Conservation (phyloP, 179 eudicot genomes). For the Silene coronaria region DNA sequence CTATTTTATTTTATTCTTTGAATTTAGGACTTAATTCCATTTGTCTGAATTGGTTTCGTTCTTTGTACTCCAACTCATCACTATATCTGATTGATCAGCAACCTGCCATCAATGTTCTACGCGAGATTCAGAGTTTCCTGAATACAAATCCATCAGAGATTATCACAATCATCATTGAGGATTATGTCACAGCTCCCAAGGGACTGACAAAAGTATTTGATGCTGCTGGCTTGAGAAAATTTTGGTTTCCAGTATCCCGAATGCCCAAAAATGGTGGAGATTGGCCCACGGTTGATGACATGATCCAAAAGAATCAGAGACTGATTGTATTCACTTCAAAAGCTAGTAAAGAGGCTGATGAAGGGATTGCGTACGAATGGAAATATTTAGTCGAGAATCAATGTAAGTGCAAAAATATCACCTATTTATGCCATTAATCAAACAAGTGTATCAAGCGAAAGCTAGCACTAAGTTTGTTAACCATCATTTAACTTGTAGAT, state of each 20-base stretch:
- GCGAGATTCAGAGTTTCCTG: conserved; percentile 69
- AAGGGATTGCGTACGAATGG: conserved; percentile 98
- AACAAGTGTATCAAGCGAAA: background rate
- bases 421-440: background rate
- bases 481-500: conserved; percentile 42
- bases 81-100: conserved; percentile 39
- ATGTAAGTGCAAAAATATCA: conserved; percentile 26
- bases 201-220: conserved; percentile 80
- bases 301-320: conserved; percentile 69
- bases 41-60: background rate
- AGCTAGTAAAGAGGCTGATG: conserved; percentile 64
- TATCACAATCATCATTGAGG: conserved; percentile 82
- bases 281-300: conserved; percentile 90
- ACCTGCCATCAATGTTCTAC: conserved; percentile 76
- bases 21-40: background rate
- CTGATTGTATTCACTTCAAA: conserved; percentile 81
- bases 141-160: conserved; percentile 68
- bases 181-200: conserved; percentile 73
- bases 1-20: background rate
- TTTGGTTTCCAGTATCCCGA: conserved; percentile 77
- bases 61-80: background rate
- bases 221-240: conserved; percentile 73
- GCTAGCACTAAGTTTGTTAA: background rate
- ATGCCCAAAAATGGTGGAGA: conserved; percentile 85
- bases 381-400: conserved; percentile 81